A percentile compares a stretch with the other conserved stretches of the same genome.
Evolutionary conservation across 2,329 filamentous ascomycete species (phyloP).

Genomic region (Trichoderma breve): DNA sequence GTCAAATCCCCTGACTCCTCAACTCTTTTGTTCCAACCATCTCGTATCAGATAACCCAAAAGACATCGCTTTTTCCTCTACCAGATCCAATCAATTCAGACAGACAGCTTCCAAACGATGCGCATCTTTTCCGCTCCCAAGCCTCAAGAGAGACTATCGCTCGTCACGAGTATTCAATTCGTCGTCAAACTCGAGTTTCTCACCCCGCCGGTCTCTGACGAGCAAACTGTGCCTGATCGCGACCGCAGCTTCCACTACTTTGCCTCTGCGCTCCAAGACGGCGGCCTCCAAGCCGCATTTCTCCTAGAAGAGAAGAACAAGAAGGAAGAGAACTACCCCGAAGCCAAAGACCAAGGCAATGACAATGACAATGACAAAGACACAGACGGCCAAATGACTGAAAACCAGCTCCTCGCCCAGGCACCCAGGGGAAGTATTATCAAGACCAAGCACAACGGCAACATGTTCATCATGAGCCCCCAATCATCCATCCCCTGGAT

Average conservation of each 20-base stretch:
- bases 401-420: not conserved
- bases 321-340: not conserved
- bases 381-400: not conserved
- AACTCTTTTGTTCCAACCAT: not conserved
- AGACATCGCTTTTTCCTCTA: not conserved
- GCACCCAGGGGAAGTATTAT: conserved; percentile 1
- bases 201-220: not conserved
- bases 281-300: conserved; percentile 19
- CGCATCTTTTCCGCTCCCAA: not conserved
- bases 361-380: not conserved
- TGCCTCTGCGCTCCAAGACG: not conserved
- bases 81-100: not conserved
- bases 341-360: not conserved
- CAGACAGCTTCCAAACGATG: not conserved
- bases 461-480: conserved; percentile 20
- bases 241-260: conserved; percentile 12
- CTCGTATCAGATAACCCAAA: not conserved
- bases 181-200: conserved; percentile 25
- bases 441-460: conserved; percentile 4
- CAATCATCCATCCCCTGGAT: not conserved
- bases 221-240: not conserved
- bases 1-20: not conserved
- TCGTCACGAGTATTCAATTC: conserved; percentile 19
- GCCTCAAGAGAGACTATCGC: not conserved
- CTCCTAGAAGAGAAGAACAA: not conserved